Evolutionary conservation across 805 yeast species (phyloP).

Genomic region (Saccharomycopsis fibuligera): DNA sequence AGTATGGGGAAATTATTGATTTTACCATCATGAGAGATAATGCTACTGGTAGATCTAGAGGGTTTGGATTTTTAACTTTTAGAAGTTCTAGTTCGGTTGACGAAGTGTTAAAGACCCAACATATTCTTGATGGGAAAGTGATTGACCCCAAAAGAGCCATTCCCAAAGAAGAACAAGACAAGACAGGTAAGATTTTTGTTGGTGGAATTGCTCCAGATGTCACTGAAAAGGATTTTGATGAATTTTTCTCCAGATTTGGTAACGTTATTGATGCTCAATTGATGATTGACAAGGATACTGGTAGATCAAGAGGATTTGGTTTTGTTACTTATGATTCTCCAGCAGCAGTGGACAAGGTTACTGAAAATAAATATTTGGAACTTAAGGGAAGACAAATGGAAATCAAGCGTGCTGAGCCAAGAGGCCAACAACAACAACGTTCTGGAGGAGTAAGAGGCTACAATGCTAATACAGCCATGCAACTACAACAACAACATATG

Average conservation of each 20-base stretch:
- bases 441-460: conserved; percentile 24
- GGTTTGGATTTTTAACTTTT: conserved; percentile 91
- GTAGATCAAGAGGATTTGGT: conserved; percentile 95
- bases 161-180: conserved; percentile 95
- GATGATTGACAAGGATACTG: conserved; percentile 96
- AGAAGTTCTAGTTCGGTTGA: conserved; percentile 76
- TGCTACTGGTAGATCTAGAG: conserved; percentile 82
- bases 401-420: conserved; percentile 78
- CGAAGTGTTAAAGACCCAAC: conserved; percentile 79
- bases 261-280: conserved; percentile 91
- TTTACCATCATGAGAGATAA: conserved; percentile 90
- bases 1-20: conserved; percentile 84
- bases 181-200: conserved; percentile 92
- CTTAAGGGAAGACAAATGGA: conserved; percentile 84
- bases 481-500: conserved; percentile 10
- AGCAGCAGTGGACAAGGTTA: conserved; percentile 85
- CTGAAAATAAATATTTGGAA: conserved; percentile 71
- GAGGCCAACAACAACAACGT: conserved; percentile 54
- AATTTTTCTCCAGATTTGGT: conserved; percentile 82
- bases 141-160: conserved; percentile 97
- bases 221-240: conserved; percentile 82
- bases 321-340: conserved; percentile 94
- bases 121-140: conserved; percentile 87
- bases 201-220: conserved; percentile 96
- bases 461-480: conserved; percentile 15